phyloP scores from a whole-genome alignment of 2,329 filamentous ascomycete species.

The Cercospora sp. region DNA sequence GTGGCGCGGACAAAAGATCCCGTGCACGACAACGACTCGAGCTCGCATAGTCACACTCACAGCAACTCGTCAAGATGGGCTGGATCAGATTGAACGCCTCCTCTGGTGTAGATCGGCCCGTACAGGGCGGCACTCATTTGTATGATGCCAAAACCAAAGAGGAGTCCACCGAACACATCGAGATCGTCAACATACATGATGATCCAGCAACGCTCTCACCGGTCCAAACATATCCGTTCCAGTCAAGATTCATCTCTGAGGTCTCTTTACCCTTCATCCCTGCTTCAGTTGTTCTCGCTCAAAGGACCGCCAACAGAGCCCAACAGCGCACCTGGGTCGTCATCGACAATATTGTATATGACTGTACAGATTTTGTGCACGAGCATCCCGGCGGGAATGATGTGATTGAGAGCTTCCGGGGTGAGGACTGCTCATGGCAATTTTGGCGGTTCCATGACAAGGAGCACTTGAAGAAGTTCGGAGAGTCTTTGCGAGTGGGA shows the following conservation, averaged over 20 bases:
- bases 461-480: not conserved
- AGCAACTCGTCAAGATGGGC: not conserved
- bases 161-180: not conserved
- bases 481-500: not conserved
- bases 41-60: not conserved
- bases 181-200: not conserved
- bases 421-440: conserved; percentile 10
- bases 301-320: not conserved
- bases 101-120: not conserved
- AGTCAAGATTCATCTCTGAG: not conserved
- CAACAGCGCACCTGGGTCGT: not conserved
- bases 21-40: not conserved
- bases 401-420: conserved; percentile 6
- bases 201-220: not conserved
- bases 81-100: not conserved
- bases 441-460: conserved; percentile 8
- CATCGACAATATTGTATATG: not conserved
- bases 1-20: not conserved
- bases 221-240: not conserved
- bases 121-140: not conserved
- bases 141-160: not conserved
- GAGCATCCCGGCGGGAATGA: conserved; percentile 3
- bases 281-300: not conserved
- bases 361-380: conserved; percentile 8
- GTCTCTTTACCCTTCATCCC: not conserved